Conservation (phyloP, 73 alveolate species). For the Uronychia binucleata region DNA sequence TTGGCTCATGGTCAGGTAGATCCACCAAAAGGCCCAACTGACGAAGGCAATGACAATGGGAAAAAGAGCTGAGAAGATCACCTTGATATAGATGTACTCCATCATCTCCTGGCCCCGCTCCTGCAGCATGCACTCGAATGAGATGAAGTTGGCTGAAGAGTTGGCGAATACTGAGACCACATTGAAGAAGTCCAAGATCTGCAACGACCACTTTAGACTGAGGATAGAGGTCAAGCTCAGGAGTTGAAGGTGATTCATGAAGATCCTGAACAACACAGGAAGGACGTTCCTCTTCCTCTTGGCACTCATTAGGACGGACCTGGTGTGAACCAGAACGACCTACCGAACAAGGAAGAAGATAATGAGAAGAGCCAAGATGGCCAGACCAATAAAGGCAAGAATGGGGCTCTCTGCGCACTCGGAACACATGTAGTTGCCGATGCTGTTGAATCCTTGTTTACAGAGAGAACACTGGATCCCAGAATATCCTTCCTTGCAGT, state of each 20-base stretch:
- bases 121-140: conserved; percentile 58
- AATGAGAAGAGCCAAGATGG: neutral
- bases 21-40: conserved; percentile 27
- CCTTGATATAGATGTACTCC: conserved; percentile 16
- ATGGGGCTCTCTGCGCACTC: conserved; percentile 17
- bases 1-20: conserved; percentile 1
- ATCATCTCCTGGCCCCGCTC: neutral
- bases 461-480: conserved; percentile 31
- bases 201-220: conserved; percentile 51
- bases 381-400: neutral
- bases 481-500: conserved; percentile 15
- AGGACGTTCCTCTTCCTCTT: conserved; percentile 27
- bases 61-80: conserved; percentile 24
- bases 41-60: conserved; percentile 30
- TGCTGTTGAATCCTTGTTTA: conserved; percentile 5
- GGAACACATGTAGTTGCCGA: conserved; percentile 3
- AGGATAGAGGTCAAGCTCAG: conserved; percentile 39
- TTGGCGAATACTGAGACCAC: conserved; percentile 9
- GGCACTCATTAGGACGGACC: neutral
- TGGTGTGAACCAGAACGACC: neutral
- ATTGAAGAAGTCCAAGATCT: conserved; percentile 30
- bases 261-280: conserved; percentile 47
- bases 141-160: conserved; percentile 23
- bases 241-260: conserved; percentile 50
- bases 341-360: neutral